Evolutionary conservation across 2,329 filamentous ascomycete species (phyloP).

Genomic region (Chaetomiaceae sp.): DNA sequence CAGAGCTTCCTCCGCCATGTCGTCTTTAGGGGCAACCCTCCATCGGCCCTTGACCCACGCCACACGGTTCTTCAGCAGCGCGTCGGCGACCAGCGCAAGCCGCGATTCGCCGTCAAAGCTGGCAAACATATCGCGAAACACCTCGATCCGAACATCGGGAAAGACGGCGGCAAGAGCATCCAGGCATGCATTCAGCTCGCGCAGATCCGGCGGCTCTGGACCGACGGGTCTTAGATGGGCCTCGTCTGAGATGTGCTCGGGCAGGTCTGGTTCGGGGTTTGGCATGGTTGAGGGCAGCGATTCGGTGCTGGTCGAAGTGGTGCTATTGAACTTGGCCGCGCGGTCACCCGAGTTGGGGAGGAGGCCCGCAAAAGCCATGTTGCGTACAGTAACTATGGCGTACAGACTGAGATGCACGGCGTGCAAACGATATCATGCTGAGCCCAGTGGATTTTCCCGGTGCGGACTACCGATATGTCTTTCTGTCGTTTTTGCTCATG

Average conservation of each 20-base stretch:
- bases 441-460: neutral
- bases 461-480: constrained; percentile 2
- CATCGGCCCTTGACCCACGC: constrained; percentile 68
- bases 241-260: constrained; percentile 52
- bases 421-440: constrained; percentile 7
- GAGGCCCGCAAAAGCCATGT: constrained; percentile 48
- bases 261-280: neutral
- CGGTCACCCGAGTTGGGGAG: constrained; percentile 41
- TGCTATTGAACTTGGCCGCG: constrained; percentile 15
- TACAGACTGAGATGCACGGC: neutral
- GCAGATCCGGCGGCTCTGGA: constrained; percentile 57
- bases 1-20: constrained; percentile 8
- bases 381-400: too few species aligned
- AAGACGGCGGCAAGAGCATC: constrained; percentile 67
- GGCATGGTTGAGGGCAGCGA: constrained; percentile 27
- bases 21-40: constrained; percentile 40
- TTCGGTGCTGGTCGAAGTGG: constrained; percentile 24
- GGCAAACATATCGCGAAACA: constrained; percentile 75
- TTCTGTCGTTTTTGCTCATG: neutral
- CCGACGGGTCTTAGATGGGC: constrained; percentile 46
- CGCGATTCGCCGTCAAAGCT: constrained; percentile 73
- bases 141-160: constrained; percentile 74
- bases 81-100: constrained; percentile 71
- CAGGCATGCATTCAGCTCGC: constrained; percentile 66
- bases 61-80: constrained; percentile 66